Evolutionary conservation across 1,139 yeast species (phyloP), one percentile per base, ranked within the genome.

Genomic region (Yamadazyma oceani): DNA sequence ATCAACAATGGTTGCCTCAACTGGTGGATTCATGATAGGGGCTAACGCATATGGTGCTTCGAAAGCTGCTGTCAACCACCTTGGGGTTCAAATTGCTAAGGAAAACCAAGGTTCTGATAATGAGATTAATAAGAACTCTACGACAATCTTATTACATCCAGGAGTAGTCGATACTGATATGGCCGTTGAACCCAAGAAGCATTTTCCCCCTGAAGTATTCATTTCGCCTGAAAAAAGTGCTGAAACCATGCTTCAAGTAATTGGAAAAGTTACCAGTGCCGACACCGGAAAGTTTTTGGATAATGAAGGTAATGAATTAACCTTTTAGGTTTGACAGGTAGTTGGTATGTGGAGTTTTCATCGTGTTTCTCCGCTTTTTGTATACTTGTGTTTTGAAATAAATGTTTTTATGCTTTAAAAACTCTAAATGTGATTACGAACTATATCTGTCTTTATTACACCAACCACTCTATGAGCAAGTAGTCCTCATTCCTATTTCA

Each of bases 41-140:
- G 34, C 39, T 11, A 44, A 47, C 37, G 41, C 43, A 21, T 47
- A 47, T 28, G 48, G 51, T 26, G 44, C 42, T 15, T 45, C 49
- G 6, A 45, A 45, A 32, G 43, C 46, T 19, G 49, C 46, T 28
- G 14, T 44, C 10, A 42, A 45, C 24, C 40, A 40, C 21, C 40
- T 42, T 19, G 46, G 40, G 2, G 27, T 31, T 13, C 48, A 44
- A 35, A 35, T 45, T 14, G 37, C 43, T 4, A 15, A 16, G 4
- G 48, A 45, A 25, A 37, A 43, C 28, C 17, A 21, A 13, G 27
- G 10, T 13, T 32, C 37, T 14, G 26, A 25, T 10, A 24, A 23
- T 21, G 33, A 40, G 7, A 8, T 37, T 3, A 16, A 16, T 11
- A 41, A 38, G 15, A 28, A 36, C 5, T 43, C 48, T 1, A 29